Evolutionary conservation across 2,329 filamentous ascomycete genomes (phyloP).

Genomic region (Calycina herbarum): DNA sequence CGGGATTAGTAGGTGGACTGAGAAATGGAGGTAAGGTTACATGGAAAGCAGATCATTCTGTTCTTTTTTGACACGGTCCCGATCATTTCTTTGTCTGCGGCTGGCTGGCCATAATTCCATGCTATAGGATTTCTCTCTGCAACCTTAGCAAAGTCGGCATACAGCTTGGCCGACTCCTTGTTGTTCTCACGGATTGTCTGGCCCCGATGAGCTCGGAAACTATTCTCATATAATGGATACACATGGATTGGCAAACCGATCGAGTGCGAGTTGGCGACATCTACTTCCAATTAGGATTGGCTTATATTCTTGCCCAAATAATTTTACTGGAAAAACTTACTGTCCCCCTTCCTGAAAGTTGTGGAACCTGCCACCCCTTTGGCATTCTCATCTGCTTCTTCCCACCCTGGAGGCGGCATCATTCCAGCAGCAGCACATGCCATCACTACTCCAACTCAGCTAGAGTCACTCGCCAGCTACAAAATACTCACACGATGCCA

Average conservation of each 20-base stretch:
- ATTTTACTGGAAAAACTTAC: slow-evolving; percentile 34
- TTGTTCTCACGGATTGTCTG: slow-evolving; percentile 58
- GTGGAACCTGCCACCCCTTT: slow-evolving; percentile 52
- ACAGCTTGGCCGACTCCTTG: slow-evolving; percentile 58
- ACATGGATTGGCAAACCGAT: slow-evolving; percentile 66
- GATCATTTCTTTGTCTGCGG: slow-evolving; percentile 52
- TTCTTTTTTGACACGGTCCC: slow-evolving; percentile 56
- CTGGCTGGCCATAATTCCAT: slow-evolving; percentile 54
- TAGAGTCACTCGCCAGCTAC: slow-evolving; percentile 17
- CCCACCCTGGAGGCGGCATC: slow-evolving; percentile 62
- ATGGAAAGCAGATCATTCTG: slow-evolving; percentile 68
- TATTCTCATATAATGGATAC: slow-evolving; percentile 68
- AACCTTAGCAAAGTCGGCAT: slow-evolving; percentile 59
- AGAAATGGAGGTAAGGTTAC: slow-evolving; percentile 37
- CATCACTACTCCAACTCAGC: slow-evolving; percentile 46
- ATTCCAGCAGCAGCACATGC: slow-evolving; percentile 52
- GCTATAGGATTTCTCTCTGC: slow-evolving; percentile 53
- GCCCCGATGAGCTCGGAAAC: slow-evolving; percentile 54
- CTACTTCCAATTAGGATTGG: slow-evolving; percentile 38
- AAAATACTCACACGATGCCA: slow-evolving; percentile 53
- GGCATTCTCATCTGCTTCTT: slow-evolving; percentile 46
- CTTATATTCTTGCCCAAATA: background rate
- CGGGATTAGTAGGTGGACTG: slow-evolving; percentile 18
- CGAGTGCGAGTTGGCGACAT: slow-evolving; percentile 55
- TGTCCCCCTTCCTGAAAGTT: slow-evolving; percentile 44